Evolutionary conservation across 495 filamentous ascomycete genomes (phyloP).

Genomic region (Cercophora newfieldiana): DNA sequence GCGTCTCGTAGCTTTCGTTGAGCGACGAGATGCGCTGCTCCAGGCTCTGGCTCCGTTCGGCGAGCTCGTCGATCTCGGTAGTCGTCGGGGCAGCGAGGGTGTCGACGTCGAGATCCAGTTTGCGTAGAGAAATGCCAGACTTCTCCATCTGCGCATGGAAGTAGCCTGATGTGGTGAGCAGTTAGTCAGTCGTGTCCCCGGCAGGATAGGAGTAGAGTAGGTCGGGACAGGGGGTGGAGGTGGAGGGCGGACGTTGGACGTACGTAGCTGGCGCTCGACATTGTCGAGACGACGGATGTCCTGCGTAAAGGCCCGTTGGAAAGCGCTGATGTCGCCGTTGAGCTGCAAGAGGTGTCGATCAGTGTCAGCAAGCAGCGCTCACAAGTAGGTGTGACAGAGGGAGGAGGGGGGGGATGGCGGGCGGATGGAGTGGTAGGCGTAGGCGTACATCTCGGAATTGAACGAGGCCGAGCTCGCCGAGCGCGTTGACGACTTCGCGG

Average conservation of each 20-base stretch:
- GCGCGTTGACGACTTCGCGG: conserved; percentile 91
- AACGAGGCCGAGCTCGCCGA: conserved; percentile 92
- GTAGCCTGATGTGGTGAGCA: conserved; percentile 59
- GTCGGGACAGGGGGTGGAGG: not conserved
- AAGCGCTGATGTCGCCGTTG: conserved; percentile 87
- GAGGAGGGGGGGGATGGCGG: conserved; percentile 14
- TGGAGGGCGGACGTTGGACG: conserved; percentile 31
- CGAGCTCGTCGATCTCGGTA: conserved; percentile 91
- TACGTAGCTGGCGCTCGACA: conserved; percentile 95
- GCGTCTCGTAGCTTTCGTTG: conserved; percentile 95
- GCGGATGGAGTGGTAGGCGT: not conserved
- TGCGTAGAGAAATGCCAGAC: conserved; percentile 75
- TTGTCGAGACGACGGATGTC: conserved; percentile 97
- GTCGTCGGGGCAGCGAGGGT: conserved; percentile 82
- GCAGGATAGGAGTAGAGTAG: not conserved
- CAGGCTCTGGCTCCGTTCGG: conserved; percentile 85
- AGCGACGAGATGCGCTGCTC: conserved; percentile 88
- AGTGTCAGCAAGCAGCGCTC: no score
- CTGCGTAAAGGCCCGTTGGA: conserved; percentile 95
- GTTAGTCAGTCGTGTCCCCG: not conserved
- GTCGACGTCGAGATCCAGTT: conserved; percentile 81
- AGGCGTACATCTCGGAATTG: conserved; percentile 91
- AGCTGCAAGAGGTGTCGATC: conserved; percentile 55
- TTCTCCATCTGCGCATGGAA: conserved; percentile 96
- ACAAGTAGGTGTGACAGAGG: no score